A percentile compares a stretch with the other conserved stretches of the same genome.
Conservation (phyloP, 2,329 filamentous ascomycete genomes). For the Emmonsiellopsis sp. region DNA sequence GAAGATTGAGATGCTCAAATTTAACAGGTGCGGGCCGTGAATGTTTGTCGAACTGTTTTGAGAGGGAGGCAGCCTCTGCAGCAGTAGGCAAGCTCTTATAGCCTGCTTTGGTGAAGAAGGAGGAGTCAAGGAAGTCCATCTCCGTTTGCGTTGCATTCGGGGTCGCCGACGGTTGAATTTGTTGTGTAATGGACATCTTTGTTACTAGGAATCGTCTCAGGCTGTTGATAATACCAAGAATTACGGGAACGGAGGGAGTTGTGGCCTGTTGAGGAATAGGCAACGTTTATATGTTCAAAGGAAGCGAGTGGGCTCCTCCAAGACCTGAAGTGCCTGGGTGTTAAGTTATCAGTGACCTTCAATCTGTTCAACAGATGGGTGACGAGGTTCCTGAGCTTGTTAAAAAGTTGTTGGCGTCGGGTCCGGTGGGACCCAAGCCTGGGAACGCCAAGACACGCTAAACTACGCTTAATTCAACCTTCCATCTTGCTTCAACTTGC, state of each 20-base stretch:
- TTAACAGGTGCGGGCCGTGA: slow-evolving; percentile 8
- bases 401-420: too few species aligned
- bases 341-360: too few species aligned
- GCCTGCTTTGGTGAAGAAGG: slow-evolving; percentile 15
- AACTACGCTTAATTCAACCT: too few species aligned
- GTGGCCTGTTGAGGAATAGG: too few species aligned
- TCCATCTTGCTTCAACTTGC: too few species aligned
- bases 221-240: neutral
- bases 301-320: too few species aligned
- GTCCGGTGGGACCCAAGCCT: too few species aligned
- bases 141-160: slow-evolving; percentile 7
- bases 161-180: slow-evolving; percentile 3
- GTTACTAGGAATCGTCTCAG: neutral
- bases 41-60: slow-evolving; percentile 8
- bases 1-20: slow-evolving; percentile 13
- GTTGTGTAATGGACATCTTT: slow-evolving; percentile 3
- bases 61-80: slow-evolving; percentile 13
- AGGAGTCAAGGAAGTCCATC: slow-evolving; percentile 18
- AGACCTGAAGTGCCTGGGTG: too few species aligned
- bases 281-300: too few species aligned
- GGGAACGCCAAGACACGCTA: too few species aligned
- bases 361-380: too few species aligned
- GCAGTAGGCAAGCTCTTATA: slow-evolving; percentile 14
- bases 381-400: too few species aligned
- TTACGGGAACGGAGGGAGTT: neutral